These are phyloP conservation scores for Solioccasus polychromus DNA, from an alignment of 768 basidiomycete species.

Conservation along the genomic window DNA sequence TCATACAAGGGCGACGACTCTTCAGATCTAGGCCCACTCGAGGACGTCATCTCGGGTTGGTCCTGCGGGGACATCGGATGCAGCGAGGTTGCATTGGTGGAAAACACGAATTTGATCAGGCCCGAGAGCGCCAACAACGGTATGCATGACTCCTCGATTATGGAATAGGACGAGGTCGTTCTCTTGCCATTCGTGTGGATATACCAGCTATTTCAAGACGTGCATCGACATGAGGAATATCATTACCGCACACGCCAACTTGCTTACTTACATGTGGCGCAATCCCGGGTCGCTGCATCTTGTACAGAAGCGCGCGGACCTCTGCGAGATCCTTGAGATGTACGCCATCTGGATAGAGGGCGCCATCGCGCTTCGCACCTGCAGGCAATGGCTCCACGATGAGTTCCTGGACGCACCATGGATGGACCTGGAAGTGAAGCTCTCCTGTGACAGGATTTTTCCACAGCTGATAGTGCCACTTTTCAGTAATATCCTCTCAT, in stretches of 20 bases:
- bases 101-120: constrained; percentile 47
- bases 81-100: constrained; percentile 60
- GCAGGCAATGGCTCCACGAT: constrained; percentile 70
- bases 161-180: constrained; percentile 69
- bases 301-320: constrained; percentile 74
- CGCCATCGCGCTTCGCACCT: constrained; percentile 52
- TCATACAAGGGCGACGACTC: too few species aligned
- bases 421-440: constrained; percentile 90
- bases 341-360: constrained; percentile 81
- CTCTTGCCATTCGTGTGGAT: constrained; percentile 84
- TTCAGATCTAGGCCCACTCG: constrained; percentile 38
- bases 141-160: constrained; percentile 66
- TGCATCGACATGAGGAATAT: too few species aligned
- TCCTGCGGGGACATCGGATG: constrained; percentile 46
- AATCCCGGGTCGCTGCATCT: constrained; percentile 87
- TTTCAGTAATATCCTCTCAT: too few species aligned
- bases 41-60: constrained; percentile 46
- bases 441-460: constrained; percentile 85
- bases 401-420: constrained; percentile 67
- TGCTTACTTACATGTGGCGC: constrained; percentile 72
- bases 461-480: too few species aligned
- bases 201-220: constrained; percentile 52
- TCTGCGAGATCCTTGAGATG: constrained; percentile 69
- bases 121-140: constrained; percentile 63
- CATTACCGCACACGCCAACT: too few species aligned